Evolutionary conservation across 495 filamentous ascomycete species (phyloP).

Genomic region (Lasiosphaeris hirsuta): DNA sequence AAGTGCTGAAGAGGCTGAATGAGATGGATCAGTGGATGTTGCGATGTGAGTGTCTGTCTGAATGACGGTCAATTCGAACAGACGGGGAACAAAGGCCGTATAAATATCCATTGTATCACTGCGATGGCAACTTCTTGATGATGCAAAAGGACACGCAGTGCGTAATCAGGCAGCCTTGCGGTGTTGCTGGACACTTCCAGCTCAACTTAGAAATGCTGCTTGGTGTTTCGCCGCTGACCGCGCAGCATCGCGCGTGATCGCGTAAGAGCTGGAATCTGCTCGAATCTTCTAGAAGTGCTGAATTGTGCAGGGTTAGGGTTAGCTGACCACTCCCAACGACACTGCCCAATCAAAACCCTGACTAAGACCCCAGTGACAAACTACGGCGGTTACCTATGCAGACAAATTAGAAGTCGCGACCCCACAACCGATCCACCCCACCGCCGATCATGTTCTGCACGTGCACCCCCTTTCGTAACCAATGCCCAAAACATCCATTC

Average conservation of each 20-base stretch:
- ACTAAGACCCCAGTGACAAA: too few species aligned
- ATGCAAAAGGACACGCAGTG: not conserved
- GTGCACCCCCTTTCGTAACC: too few species aligned
- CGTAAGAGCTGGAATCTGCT: not conserved
- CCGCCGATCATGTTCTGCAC: too few species aligned
- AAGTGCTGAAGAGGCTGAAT: not conserved
- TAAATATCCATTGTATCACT: not conserved
- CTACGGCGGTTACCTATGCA: too few species aligned
- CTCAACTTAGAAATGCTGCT: not conserved
- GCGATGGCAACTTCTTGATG: not conserved
- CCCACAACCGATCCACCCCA: too few species aligned
- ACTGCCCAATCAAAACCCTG: too few species aligned
- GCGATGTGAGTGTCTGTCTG: constrained; percentile 2
- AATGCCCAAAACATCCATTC: too few species aligned
- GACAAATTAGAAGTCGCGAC: too few species aligned
- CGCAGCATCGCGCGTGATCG: not conserved
- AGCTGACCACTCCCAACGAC: too few species aligned
- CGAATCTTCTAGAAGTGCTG: not conserved
- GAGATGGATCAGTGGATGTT: not conserved
- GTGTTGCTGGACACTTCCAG: not conserved
- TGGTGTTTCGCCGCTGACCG: not conserved
- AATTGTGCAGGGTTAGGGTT: constrained; percentile 2
- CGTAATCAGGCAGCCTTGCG: not conserved
- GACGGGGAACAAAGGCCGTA: not conserved
- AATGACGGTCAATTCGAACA: not conserved